Evolutionary conservation across 2,329 filamentous ascomycete genomes (phyloP), one percentile per base, ranked within the genome.

Genomic region (Acrocalymma vagum): DNA sequence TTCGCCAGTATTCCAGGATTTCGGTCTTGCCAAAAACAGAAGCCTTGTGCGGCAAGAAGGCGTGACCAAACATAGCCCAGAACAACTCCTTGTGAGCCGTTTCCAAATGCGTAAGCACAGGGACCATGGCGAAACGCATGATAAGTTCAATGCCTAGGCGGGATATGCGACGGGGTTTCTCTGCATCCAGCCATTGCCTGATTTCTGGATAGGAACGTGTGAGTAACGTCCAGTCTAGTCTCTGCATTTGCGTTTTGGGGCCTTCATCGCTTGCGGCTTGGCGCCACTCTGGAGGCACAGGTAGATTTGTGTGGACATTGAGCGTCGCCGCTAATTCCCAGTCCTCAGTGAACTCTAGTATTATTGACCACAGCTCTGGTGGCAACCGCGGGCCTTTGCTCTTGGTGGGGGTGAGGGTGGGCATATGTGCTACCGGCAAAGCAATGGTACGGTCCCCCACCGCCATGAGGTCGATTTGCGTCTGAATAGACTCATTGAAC

Each of bases 1-100:
- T 87, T 34, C 85, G 85, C 93, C 93, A 97, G 82, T 92, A 96
- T 50, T 94, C 88, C 7, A 97, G 76, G 21, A 97, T 88, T 45
- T 91, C 88, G 1, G 84, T 85, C 35, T 89, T 86, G 30, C 89
- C 90, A 64, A 94, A 96, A 49, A 92, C 88, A 2, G 90, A 95
- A 0, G 91, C 91, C 64, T 94, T 94, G 53, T 90, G 92, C 0
- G 92, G 90, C 3, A 96, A 79, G 29, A 91, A 86, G 28, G 88
- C 88, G 37, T 85, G 79, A 29, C 89, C 88, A 63, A 92, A 92
- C 20, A 92, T 94, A 3, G 86, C 84, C 80, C 87, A 91, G 72
- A 95, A 94, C 3, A 96, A 82, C 45, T 95, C 83, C 37, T 82
- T 80, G 69, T 82, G 80, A 33, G 83, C 76, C 16, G 80, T 79